These are phyloP conservation scores for Nymphaea colorata DNA, from an alignment of 164 flowering plant species.

Conservation along the genomic window DNA sequence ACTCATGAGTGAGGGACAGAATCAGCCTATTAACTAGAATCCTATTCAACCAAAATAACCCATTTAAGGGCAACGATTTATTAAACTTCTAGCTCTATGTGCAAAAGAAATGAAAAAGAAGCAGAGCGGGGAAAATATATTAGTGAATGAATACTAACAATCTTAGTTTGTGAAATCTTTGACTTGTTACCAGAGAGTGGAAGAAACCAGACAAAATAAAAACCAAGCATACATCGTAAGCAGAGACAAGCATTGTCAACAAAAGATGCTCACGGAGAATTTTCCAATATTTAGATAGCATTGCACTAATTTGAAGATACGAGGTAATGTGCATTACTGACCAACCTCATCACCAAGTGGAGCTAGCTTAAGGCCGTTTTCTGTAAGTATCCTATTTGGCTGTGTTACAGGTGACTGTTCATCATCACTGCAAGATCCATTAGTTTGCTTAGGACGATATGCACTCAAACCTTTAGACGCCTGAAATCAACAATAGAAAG, in stretches of 20 bases:
- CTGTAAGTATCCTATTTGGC: slow-evolving; percentile 26
- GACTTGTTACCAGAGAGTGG: too few relatives aligned
- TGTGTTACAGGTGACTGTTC: slow-evolving; percentile 12
- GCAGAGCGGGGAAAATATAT: too few relatives aligned
- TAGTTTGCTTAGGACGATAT: background rate
- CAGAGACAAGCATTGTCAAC: background rate
- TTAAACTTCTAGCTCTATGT: too few relatives aligned
- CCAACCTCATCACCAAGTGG: slow-evolving; percentile 53
- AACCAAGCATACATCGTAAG: background rate
- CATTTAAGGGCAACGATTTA: too few relatives aligned
- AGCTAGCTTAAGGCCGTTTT: slow-evolving; percentile 35
- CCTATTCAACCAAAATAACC: too few relatives aligned
- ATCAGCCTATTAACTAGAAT: too few relatives aligned
- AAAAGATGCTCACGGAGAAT: background rate
- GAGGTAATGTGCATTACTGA: background rate
- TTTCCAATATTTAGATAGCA: background rate
- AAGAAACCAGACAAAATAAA: too few relatives aligned
- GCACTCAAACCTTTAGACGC: slow-evolving; percentile 20
- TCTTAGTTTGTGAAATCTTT: too few relatives aligned
- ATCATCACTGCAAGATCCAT: slow-evolving; percentile 11
- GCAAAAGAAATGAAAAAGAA: too few relatives aligned
- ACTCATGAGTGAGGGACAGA: too few relatives aligned
- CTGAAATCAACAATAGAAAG: slow-evolving; percentile 18
- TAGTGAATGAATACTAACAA: too few relatives aligned
- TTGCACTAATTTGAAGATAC: background rate